Evolutionary conservation across 2,329 filamentous ascomycete genomes (phyloP), one percentile per base, ranked within the genome.

Genomic region (Epicoccum sorghinum): DNA sequence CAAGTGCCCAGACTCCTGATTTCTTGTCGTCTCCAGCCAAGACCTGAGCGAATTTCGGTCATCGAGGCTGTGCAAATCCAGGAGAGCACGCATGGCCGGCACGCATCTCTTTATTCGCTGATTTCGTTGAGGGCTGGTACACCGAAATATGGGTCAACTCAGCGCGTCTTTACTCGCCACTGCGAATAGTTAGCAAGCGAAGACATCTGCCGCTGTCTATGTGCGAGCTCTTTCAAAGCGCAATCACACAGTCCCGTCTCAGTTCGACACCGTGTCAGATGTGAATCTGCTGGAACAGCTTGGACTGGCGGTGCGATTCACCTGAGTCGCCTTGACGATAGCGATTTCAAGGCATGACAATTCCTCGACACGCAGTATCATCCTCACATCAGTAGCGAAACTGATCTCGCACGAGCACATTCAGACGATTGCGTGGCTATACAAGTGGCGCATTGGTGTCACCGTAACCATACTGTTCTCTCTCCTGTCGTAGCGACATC

Each of bases 1-100:
- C 53, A 56, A 56, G 53, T 47, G 47, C 47, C 46, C 32, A 46
- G 46, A 48, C 44, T 29, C 27, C 27, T 29, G 27, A 29, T 29
- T 29, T 29, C 27, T 29, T 29, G 27, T 29, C 27, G 27, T 6
- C 27, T 9, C 27, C 48, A 46, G 42, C 52, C 47, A 55, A 51
- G 47, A 37, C 47, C 22, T 51, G 47, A 39, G 42, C 38, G 43
- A 56, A 40, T 52, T 56, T 44, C 18, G 52, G 29, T 14, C 37
- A 56, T 56, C 43, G 47, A 56, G 47, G 53, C 53, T 51, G 53
- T 56, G 53, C 53, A 56, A 30, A 52, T 25, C 13, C 47, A 56
- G 53, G 53, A 37, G 53, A 38, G 23, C 30, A 27, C 33, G 53
- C 47, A 51, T 52, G 47, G 33, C 43, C 29, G 14, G 12, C 30